phyloP scores from a whole-genome alignment of 1,284 basidiomycete genomes.

The Pholiota adiposa region DNA sequence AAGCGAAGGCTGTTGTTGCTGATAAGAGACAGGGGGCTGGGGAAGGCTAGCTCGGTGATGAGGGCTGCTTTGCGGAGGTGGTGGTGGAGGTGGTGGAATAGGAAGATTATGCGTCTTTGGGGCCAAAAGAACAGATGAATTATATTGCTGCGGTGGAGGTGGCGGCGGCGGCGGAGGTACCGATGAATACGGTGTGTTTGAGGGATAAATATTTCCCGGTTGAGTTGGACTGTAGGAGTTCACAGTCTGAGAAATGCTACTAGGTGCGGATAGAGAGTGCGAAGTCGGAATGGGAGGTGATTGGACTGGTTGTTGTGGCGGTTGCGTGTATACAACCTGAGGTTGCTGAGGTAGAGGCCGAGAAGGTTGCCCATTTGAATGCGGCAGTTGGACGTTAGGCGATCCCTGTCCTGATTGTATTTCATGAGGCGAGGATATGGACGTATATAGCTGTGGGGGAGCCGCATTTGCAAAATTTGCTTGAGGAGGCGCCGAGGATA shows the following conservation, averaged over 20 bases:
- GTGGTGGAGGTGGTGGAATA: slow-evolving; percentile 31
- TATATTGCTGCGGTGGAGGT: slow-evolving; percentile 32
- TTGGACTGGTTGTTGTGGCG: slow-evolving; percentile 25
- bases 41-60: slow-evolving; percentile 32
- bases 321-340: slow-evolving; percentile 37
- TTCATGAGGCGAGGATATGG: slow-evolving; percentile 42
- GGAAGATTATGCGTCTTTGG: slow-evolving; percentile 22
- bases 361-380: slow-evolving; percentile 43
- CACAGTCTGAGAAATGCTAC: slow-evolving; percentile 16
- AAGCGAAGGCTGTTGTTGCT: slow-evolving; percentile 9
- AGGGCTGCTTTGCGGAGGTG: slow-evolving; percentile 19
- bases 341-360: slow-evolving; percentile 61
- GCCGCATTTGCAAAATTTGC: slow-evolving; percentile 25
- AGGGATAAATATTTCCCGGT: slow-evolving; percentile 24
- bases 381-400: slow-evolving; percentile 36
- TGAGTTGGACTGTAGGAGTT: slow-evolving; percentile 32
- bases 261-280: slow-evolving; percentile 36
- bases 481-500: slow-evolving; percentile 28
- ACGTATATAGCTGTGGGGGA: slow-evolving; percentile 32
- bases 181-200: slow-evolving; percentile 21
- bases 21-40: slow-evolving; percentile 31
- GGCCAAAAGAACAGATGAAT: slow-evolving; percentile 13
- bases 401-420: slow-evolving; percentile 33
- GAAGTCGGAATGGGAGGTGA: slow-evolving; percentile 39
- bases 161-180: slow-evolving; percentile 44